Base-by-base conservation (phyloP, 805 yeast genomes). In the Lipomyces chichibuensis region DNA sequence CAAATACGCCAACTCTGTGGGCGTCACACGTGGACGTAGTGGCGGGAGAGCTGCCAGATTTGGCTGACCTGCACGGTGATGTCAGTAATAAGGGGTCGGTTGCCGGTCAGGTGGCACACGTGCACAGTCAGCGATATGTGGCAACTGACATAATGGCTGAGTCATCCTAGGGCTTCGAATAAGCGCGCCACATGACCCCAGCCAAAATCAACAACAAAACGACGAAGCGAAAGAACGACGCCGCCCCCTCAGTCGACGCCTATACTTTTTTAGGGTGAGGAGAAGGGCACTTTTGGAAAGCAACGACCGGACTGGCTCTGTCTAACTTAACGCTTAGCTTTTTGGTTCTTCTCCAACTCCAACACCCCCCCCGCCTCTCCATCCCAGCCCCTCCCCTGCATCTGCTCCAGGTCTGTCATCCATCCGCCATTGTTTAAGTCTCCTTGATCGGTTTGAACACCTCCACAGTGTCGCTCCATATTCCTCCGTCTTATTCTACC, bases 131-230 rank as follows among this genome's bases (percentile, higher is more conserved):
- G 43, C 43, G 17, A 9, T 13, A 4, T 4, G 43, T 37, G 43
- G 13, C 9, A 17, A n/a, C 49, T 43, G 49, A 43, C 49, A 43
- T 43, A 43, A 43, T 1, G 3, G 11, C 20, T 43, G 49, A 43
- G 49, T 43, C 49, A 43, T 29, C 32, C 0, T 27, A 29, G 7
- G 29, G 49, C 9, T 5, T 9, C 43, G 5, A 7, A 7, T n/a
- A 13, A 17, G 60, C 5, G 35, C 57, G 55, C 60, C 60, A 57
- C 65, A 56, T 56, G 60, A 57, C 60, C 60, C 27, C 54, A 33
- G 53, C 56, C 56, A 37, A 37, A 11, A 29, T 37, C 43, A 37
- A 37, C 43, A 37, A 37, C 43, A 37, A 37, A 13, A 37, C 43
- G 43, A 37, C 17, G 17, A 37, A 37, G 43, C 43, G 43, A 37